phyloP scores from a whole-genome alignment of 2,329 filamentous ascomycete species.

The Sordariomycetes sp. region DNA sequence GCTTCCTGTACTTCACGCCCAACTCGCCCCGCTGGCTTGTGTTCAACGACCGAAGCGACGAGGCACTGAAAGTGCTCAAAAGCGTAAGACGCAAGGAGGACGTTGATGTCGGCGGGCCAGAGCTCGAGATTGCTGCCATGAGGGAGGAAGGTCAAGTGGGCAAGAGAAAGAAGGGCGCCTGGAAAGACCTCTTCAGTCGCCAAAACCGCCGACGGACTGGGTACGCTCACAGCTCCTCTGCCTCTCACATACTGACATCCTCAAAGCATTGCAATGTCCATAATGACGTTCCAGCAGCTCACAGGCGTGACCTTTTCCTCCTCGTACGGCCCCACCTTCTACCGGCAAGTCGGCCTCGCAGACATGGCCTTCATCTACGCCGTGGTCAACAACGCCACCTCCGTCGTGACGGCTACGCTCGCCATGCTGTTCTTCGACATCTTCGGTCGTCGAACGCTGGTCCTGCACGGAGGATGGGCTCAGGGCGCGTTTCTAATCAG shows the following conservation, averaged over 20 bases:
- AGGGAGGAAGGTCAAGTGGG: constrained; percentile 12
- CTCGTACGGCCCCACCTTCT: background rate
- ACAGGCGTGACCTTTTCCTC: constrained; percentile 1
- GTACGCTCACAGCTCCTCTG: no score
- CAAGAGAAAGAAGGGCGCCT: constrained; percentile 9
- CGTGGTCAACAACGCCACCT: constrained; percentile 8
- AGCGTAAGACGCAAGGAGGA: constrained; percentile 13
- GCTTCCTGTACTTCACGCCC: no score
- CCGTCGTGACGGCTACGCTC: constrained; percentile 6
- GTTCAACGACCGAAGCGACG: constrained; percentile 13
- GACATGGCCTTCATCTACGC: constrained; percentile 1
- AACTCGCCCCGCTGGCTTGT: constrained; percentile 19
- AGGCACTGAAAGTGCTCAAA: constrained; percentile 13
- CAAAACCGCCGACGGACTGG: constrained; percentile 12
- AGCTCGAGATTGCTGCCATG: constrained; percentile 8
- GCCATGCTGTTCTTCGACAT: constrained; percentile 8
- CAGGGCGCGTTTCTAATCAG: constrained; percentile 8
- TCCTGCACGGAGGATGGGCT: constrained; percentile 7
- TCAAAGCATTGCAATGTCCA: no score
- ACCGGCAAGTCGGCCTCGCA: background rate
- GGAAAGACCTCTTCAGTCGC: constrained; percentile 8
- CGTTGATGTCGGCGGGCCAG: no score
- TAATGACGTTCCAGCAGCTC: background rate
- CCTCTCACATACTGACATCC: constrained; percentile 16
- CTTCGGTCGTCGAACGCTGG: constrained; percentile 7